Evolutionary conservation across 345 rosid genomes (phyloP).

Genomic region (Aegle marmelos): DNA sequence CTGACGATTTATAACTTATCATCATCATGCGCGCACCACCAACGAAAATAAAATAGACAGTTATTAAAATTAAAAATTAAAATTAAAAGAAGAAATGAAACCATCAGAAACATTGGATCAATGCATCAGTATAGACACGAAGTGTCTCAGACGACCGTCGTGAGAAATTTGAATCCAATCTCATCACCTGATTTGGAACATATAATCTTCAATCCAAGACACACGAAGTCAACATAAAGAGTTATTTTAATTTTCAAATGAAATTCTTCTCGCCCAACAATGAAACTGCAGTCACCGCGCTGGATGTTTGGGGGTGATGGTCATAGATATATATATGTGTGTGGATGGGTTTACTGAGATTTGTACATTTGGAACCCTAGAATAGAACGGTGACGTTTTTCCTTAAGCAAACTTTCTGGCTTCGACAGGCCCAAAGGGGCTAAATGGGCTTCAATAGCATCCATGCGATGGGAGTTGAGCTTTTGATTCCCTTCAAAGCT

Average conservation of each 20-base stretch:
- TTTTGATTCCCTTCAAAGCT: too few relatives aligned
- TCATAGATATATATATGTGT: too few relatives aligned
- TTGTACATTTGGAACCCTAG: background rate
- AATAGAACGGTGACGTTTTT: background rate
- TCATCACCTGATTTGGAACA: constrained; percentile 45
- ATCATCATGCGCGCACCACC: constrained; percentile 8
- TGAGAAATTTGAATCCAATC: constrained; percentile 50
- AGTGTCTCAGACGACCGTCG: constrained; percentile 77
- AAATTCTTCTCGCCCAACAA: background rate
- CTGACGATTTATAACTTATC: constrained; percentile 12
- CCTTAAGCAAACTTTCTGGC: background rate
- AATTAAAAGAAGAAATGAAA: background rate
- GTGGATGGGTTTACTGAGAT: background rate
- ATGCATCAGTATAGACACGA: constrained; percentile 39
- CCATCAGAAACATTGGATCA: constrained; percentile 50
- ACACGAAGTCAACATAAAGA: background rate
- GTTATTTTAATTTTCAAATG: too few relatives aligned
- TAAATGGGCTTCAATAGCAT: too few relatives aligned
- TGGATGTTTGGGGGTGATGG: too few relatives aligned
- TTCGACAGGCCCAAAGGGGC: too few relatives aligned
- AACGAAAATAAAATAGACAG: background rate
- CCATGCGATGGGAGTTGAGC: too few relatives aligned
- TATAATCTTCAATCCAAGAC: background rate
- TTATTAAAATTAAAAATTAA: background rate
- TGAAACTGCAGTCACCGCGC: background rate